These are phyloP conservation scores for Pugionium dolabratum DNA, from an alignment of 345 rosid species.

Conservation along the genomic window DNA sequence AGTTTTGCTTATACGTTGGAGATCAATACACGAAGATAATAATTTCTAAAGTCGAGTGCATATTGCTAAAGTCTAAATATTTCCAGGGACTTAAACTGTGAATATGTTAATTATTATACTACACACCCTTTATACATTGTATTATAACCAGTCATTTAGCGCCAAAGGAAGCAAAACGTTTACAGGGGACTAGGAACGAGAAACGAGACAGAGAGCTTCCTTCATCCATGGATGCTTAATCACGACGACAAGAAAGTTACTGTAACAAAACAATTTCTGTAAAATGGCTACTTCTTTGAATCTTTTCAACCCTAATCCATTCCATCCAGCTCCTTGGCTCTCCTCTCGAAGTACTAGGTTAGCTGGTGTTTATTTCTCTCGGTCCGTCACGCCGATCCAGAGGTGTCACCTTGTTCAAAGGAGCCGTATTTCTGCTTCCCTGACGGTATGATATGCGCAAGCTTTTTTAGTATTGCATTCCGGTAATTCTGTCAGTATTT, in stretches of 20 bases:
- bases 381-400: conserved; percentile 22
- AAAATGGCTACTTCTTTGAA: conserved; percentile 45
- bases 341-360: conserved; percentile 30
- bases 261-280: neutral
- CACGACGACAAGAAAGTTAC: conserved; percentile 7
- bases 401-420: conserved; percentile 25
- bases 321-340: conserved; percentile 38
- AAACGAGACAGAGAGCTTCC: conserved; percentile 1
- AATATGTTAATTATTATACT: neutral
- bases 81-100: conserved; percentile 4
- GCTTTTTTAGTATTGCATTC: neutral
- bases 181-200: no score
- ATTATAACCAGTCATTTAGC: conserved; percentile 14
- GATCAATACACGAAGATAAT: conserved; percentile 1
- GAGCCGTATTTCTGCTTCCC: conserved; percentile 41
- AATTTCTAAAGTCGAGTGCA: conserved; percentile 10
- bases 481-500: neutral
- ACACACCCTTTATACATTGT: neutral
- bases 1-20: neutral
- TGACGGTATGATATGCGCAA: conserved; percentile 43
- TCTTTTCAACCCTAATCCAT: conserved; percentile 36
- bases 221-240: conserved; percentile 23
- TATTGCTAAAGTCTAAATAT: conserved; percentile 5
- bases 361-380: conserved; percentile 36
- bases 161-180: conserved; percentile 14